phyloP scores from a whole-genome alignment of 345 rosid genomes.

The Abelmoschus esculentus region DNA sequence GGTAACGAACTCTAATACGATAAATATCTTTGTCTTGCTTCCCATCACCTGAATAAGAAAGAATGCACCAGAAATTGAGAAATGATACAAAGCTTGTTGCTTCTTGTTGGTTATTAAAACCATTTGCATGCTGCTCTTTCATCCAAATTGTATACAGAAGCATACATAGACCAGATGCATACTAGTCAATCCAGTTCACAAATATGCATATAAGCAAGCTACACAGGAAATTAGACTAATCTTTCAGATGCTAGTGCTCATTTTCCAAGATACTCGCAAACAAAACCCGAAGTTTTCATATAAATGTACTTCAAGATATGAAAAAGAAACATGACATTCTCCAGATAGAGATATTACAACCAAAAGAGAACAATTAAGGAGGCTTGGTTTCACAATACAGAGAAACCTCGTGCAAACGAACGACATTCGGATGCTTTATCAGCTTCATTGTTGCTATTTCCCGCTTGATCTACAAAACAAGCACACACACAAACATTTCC shows the following conservation, averaged over 20 bases:
- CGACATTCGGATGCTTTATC: conserved; percentile 92
- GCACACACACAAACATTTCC: conserved; percentile 3
- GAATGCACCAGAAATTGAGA: conserved; percentile 4
- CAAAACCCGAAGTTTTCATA: no score
- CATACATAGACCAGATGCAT: background rate
- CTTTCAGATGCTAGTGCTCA: no score
- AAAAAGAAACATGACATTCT: no score
- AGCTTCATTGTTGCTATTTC: conserved; percentile 92
- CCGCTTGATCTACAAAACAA: conserved; percentile 61
- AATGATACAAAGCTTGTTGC: background rate
- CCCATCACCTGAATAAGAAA: conserved; percentile 51
- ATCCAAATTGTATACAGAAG: background rate
- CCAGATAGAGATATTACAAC: no score
- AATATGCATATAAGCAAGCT: background rate
- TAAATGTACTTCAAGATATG: no score
- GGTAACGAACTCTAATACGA: conserved; percentile 60
- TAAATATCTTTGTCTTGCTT: conserved; percentile 65
- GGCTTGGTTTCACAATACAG: background rate
- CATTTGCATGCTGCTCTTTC: background rate
- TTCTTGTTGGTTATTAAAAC: background rate
- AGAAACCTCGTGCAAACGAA: conserved; percentile 67
- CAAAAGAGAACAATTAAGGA: no score
- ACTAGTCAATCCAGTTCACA: background rate
- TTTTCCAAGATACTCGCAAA: no score
- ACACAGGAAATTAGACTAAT: background rate